phyloP scores from a whole-genome alignment of 371 early-diverging fungal genomes.

The Dinochytrium kinnereticum region DNA sequence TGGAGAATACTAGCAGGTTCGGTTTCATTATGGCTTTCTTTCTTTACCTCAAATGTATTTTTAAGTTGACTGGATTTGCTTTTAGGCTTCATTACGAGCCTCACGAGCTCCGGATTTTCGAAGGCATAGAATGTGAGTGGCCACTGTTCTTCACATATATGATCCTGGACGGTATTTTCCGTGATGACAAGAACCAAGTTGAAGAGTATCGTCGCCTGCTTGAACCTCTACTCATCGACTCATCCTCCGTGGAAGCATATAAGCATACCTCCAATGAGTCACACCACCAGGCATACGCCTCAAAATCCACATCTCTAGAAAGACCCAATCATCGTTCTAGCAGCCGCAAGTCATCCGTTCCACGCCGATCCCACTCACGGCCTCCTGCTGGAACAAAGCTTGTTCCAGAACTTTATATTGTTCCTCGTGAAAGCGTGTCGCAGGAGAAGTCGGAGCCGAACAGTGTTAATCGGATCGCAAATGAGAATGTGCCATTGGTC shows the following conservation, averaged over 20 bases:
- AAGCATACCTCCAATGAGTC: slow-evolving; percentile 23
- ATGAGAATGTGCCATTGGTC: slow-evolving; percentile 87
- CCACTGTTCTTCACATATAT: slow-evolving; percentile 90
- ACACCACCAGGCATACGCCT: background rate
- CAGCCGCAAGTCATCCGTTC: slow-evolving; percentile 10
- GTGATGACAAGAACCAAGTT: slow-evolving; percentile 68
- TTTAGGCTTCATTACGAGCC: slow-evolving; percentile 82
- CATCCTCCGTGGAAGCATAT: slow-evolving; percentile 47
- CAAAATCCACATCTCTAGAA: background rate
- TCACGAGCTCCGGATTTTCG: slow-evolving; percentile 85
- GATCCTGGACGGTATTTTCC: slow-evolving; percentile 82
- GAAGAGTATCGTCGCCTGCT: slow-evolving; percentile 73
- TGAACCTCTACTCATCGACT: slow-evolving; percentile 74
- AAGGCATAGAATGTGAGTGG: slow-evolving; percentile 90
- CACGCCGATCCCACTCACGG: slow-evolving; percentile 20
- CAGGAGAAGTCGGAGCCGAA: slow-evolving; percentile 76
- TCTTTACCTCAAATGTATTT: background rate
- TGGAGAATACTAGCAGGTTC: slow-evolving; percentile 72
- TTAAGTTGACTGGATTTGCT: background rate
- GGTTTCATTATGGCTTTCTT: background rate
- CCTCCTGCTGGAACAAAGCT: slow-evolving; percentile 38
- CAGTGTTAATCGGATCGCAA: slow-evolving; percentile 78
- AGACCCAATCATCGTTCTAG: background rate
- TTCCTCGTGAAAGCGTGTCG: slow-evolving; percentile 73
- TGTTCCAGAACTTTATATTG: slow-evolving; percentile 77